Conservation (phyloP, 1,284 basidiomycete species). For the Cerrena zonata region DNA sequence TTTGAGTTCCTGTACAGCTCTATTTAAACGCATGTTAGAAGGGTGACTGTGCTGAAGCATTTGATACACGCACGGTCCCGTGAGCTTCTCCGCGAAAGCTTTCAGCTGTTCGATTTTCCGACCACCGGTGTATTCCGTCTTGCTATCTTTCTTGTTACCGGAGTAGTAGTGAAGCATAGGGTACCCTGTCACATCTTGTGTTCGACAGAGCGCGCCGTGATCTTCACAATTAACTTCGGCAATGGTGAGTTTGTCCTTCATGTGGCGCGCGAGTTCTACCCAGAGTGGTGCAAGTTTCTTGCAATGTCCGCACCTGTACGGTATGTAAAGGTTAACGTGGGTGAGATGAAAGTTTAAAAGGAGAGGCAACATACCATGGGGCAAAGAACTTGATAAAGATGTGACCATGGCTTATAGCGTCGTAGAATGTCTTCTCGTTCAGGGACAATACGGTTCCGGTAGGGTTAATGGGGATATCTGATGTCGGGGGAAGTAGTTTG, state of each 20-base stretch:
- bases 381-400: slow-evolving; percentile 87
- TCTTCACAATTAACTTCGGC: slow-evolving; percentile 85
- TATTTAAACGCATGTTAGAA: slow-evolving; percentile 12
- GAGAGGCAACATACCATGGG: slow-evolving; percentile 57
- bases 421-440: slow-evolving; percentile 45
- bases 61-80: slow-evolving; percentile 21
- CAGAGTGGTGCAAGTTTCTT: slow-evolving; percentile 83
- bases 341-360: neutral
- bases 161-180: slow-evolving; percentile 73
- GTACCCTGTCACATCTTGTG: slow-evolving; percentile 67
- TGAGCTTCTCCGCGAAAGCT: slow-evolving; percentile 64
- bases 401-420: slow-evolving; percentile 51
- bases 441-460: slow-evolving; percentile 60
- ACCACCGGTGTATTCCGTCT: slow-evolving; percentile 66
- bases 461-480: slow-evolving; percentile 41
- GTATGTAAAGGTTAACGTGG: no score
- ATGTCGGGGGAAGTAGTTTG: slow-evolving; percentile 13
- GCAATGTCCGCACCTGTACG: slow-evolving; percentile 77
- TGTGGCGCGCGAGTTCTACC: slow-evolving; percentile 61
- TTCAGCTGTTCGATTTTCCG: slow-evolving; percentile 65
- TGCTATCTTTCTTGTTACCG: slow-evolving; percentile 30
- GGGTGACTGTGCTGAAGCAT: neutral
- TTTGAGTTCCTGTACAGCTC: slow-evolving; percentile 39
- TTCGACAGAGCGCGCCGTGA: slow-evolving; percentile 58
- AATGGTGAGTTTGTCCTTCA: slow-evolving; percentile 67